Evolutionary conservation across 208 protist genomes (phyloP), one percentile per base, ranked within the genome.

Genomic region (Trichomonas tenax): DNA sequence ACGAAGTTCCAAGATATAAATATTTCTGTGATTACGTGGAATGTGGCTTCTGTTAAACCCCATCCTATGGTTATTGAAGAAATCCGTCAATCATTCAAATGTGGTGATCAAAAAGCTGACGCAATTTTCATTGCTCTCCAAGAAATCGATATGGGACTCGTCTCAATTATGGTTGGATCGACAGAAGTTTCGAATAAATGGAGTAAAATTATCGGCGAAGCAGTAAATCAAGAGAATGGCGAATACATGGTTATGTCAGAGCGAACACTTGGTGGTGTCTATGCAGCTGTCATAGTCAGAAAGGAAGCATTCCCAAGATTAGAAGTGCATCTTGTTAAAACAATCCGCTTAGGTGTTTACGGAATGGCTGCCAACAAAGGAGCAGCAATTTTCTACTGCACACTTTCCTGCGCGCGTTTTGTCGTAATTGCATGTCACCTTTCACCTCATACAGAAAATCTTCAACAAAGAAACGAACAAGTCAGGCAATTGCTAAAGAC

Each of bases 301-400:
- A 93, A 51, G 17, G 36, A 93, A 2, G 40, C 86, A 31, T 0
- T 38, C 15, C 14, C 44, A 34, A 44, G 44, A 38, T 72, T 72
- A 72, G 58, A 72, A 6, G 58, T 72, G 4, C 58, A 72, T 21
- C 14, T 34, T 38, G 86, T 93, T 38, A 93, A 93, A 93, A 93
- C 86, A 51, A 48, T 93, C 17, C 6, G 86, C 45, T 51, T 93
- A 51, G 86, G 86, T 23, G 86, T 44, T 26, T 26, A 51, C 51
- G 86, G 86, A n/a, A 41, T 93, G 41, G 86, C 86, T 51, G 86
- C 86, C 86, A 93, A 93, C n/a, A 93, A 93, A 93, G 86, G 86
- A 48, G 44, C 86, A 3, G 45, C 44, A 17, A 93, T 93, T 0
- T 93, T 58, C 26, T 44, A 41, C 17, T 34, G 41, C 21, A 93